Evolutionary conservation across 805 yeast genomes (phyloP).

Genomic region (Saccharomycopsis sp.): DNA sequence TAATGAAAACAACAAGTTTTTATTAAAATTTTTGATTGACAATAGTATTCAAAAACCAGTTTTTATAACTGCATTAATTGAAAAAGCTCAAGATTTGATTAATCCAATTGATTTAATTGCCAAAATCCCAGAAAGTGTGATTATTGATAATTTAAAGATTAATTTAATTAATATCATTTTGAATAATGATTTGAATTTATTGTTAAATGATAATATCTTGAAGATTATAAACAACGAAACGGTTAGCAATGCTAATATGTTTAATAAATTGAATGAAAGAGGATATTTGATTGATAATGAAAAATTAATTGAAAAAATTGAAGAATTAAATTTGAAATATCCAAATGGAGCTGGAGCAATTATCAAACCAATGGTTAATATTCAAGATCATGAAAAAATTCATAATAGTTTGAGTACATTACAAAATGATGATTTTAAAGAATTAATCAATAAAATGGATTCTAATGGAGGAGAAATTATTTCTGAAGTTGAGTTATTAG

Average conservation of each 20-base stretch:
- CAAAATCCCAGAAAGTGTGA: slow-evolving; percentile 49
- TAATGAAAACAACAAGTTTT: too few species aligned
- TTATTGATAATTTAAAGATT: slow-evolving; percentile 53
- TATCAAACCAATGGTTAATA: slow-evolving; percentile 6
- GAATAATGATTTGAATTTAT: slow-evolving; percentile 46
- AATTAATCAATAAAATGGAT: neutral
- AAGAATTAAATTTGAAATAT: neutral
- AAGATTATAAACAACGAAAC: slow-evolving; percentile 46
- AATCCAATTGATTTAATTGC: slow-evolving; percentile 63
- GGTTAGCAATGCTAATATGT: slow-evolving; percentile 25
- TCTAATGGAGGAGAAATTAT: slow-evolving; percentile 5
- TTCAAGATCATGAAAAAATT: slow-evolving; percentile 1
- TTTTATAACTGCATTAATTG: slow-evolving; percentile 68
- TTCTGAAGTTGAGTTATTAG: slow-evolving; percentile 5
- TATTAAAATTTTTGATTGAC: slow-evolving; percentile 69
- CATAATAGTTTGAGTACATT: slow-evolving; percentile 21
- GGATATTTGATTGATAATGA: slow-evolving; percentile 22
- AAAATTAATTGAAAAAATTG: neutral
- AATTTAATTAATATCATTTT: slow-evolving; percentile 52
- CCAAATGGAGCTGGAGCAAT: slow-evolving; percentile 26
- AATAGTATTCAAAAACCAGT: slow-evolving; percentile 62
- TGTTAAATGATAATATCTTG: slow-evolving; percentile 46
- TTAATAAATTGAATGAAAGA: slow-evolving; percentile 23
- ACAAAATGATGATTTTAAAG: slow-evolving; percentile 20
- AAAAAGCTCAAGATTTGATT: slow-evolving; percentile 51